Evolutionary conservation across 116 monocot genomes (phyloP).

Genomic region (Thalassia testudinum): DNA sequence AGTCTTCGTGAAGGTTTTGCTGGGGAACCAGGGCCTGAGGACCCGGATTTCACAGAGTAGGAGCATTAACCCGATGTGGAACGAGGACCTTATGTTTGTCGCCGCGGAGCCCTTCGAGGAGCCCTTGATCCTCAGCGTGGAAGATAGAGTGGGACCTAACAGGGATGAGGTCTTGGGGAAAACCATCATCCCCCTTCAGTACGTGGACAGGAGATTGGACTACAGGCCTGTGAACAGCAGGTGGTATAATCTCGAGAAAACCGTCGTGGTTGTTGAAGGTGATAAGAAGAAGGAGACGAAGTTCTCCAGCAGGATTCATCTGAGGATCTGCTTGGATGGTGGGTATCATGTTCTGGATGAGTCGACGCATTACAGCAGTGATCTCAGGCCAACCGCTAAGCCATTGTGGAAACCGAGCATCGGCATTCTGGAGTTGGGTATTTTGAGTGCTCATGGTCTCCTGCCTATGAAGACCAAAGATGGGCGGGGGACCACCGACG

Average conservation of each 20-base stretch:
- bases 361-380: constrained; percentile 59
- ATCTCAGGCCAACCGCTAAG: constrained; percentile 47
- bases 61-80: constrained; percentile 44
- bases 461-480: constrained; percentile 58
- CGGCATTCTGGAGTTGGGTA: constrained; percentile 49
- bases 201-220: constrained; percentile 36
- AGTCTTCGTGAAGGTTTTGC: constrained; percentile 31
- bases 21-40: constrained; percentile 32
- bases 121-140: constrained; percentile 36
- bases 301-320: constrained; percentile 48
- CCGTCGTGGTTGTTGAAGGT: constrained; percentile 22
- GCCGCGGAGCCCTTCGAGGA: constrained; percentile 59
- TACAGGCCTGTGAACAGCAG: constrained; percentile 23
- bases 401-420: constrained; percentile 47
- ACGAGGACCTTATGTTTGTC: constrained; percentile 59
- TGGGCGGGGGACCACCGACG: constrained; percentile 54
- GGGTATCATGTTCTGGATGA: constrained; percentile 65
- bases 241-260: constrained; percentile 47
- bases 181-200: constrained; percentile 22
- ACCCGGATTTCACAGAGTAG: constrained; percentile 23
- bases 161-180: constrained; percentile 50
- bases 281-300: constrained; percentile 47
- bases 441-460: constrained; percentile 42
- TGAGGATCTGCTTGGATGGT: constrained; percentile 52
- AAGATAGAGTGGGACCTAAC: constrained; percentile 35